phyloP scores from a whole-genome alignment of 352 stramenopile genomes.

The Phytopythium mirpurense region DNA sequence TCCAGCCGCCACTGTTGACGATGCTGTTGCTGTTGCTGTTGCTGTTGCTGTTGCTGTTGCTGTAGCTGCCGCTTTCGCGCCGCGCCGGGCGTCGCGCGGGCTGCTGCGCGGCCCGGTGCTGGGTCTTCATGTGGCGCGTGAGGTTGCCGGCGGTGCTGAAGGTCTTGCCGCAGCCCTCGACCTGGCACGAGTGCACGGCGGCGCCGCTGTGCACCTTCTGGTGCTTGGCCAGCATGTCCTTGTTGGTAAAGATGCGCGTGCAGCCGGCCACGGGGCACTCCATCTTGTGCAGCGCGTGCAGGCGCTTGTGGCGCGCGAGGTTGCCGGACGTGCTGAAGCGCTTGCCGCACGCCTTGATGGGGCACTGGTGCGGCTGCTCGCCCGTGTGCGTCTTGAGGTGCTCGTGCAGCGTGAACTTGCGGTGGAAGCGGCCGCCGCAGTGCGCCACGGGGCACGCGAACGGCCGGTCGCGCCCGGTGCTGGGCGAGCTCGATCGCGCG shows the following conservation, averaged over 20 bases:
- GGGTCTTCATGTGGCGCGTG: conserved; percentile 57
- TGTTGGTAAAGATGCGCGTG: conserved; percentile 50
- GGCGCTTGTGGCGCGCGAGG: conserved; percentile 56
- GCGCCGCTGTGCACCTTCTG: conserved; percentile 50
- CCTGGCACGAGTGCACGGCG: conserved; percentile 47
- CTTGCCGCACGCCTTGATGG: conserved; percentile 48
- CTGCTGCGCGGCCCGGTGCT: conserved; percentile 27
- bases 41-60: conserved; percentile 14
- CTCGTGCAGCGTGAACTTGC: conserved; percentile 66
- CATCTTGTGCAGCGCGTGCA: conserved; percentile 57
- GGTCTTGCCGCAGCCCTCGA: conserved; percentile 42
- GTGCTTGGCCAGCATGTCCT: conserved; percentile 51
- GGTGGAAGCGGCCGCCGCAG: conserved; percentile 44
- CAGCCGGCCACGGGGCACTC: conserved; percentile 42
- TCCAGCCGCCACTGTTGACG: too few species aligned
- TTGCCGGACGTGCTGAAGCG: conserved; percentile 62
- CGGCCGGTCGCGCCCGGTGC: conserved; percentile 22
- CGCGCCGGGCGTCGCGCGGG: too few species aligned
- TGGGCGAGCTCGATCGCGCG: conserved; percentile 13
- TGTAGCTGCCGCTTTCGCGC: background rate
- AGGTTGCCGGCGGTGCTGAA: conserved; percentile 63
- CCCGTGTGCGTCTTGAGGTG: conserved; percentile 80
- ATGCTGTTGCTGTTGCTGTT: conserved; percentile 7
- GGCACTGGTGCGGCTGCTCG: conserved; percentile 60
- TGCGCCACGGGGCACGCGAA: conserved; percentile 23